A percentile compares a stretch with the other conserved stretches of the same genome.
Conservation (phyloP, 2,329 filamentous ascomycete genomes). For the Monosporascus sp. region DNA sequence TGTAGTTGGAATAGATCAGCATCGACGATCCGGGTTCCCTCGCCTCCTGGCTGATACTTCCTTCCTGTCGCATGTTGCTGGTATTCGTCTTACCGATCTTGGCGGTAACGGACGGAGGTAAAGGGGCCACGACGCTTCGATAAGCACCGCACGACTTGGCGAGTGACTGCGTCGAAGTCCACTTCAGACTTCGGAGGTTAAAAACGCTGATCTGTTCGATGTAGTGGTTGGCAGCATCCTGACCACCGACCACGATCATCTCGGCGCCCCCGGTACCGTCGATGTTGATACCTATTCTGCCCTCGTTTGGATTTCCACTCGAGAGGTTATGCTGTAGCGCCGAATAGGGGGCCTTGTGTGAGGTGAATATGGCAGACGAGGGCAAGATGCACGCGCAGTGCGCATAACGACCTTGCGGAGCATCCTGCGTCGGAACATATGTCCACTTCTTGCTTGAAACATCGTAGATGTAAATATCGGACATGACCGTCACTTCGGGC, state of each 20-base stretch:
- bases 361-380: conserved; percentile 82
- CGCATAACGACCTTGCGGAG: conserved; percentile 90
- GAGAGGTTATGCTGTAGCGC: conserved; percentile 87
- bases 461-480: conserved; percentile 94
- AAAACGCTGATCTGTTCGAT: conserved; percentile 99
- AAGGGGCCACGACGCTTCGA: conserved; percentile 85
- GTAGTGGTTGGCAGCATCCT: conserved; percentile 97
- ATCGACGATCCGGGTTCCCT: conserved; percentile 64
- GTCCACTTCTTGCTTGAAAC: conserved; percentile 80
- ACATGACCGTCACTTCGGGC: conserved; percentile 93
- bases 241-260: conserved; percentile 94
- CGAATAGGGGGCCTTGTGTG: conserved; percentile 74
- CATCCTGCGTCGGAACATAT: conserved; percentile 70
- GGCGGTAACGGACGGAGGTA: conserved; percentile 60
- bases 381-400: conserved; percentile 92
- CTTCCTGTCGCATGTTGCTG: conserved; percentile 36
- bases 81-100: conserved; percentile 59
- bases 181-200: conserved; percentile 89
- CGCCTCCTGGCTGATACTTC: conserved; percentile 47
- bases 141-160: conserved; percentile 95
- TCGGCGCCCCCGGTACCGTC: conserved; percentile 90
- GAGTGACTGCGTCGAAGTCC: conserved; percentile 83
- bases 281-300: conserved; percentile 79
- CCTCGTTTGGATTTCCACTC: conserved; percentile 77
- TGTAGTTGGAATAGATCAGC: conserved; percentile 99